These are phyloP conservation scores for Colletotrichum zoysiae DNA, from an alignment of 2,329 filamentous ascomycete species.

Conservation along the genomic window DNA sequence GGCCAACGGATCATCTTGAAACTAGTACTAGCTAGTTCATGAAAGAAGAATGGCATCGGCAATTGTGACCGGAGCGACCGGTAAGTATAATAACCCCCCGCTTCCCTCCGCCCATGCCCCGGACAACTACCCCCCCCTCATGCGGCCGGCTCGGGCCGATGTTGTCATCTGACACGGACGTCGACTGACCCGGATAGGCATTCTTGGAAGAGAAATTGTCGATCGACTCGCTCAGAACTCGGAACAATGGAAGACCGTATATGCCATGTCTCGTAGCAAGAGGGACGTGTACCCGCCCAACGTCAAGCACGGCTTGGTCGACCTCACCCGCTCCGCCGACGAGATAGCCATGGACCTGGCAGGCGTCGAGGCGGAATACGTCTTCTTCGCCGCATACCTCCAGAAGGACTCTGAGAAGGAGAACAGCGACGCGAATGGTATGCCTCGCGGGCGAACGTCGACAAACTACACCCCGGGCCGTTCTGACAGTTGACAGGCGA, in stretches of 20 bases:
- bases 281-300: conserved; percentile 44
- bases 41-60: conserved; percentile 34
- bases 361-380: conserved; percentile 44
- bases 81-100: not conserved
- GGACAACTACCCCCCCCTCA: not conserved
- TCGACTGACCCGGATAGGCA: conserved; percentile 33
- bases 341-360: conserved; percentile 46
- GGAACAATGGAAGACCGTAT: conserved; percentile 43
- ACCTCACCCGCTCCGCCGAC: conserved; percentile 44
- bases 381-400: conserved; percentile 47
- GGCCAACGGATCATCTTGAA: too few species aligned
- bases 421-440: conserved; percentile 48
- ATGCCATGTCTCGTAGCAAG: conserved; percentile 47
- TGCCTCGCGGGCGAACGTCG: too few species aligned
- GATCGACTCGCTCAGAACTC: conserved; percentile 40
- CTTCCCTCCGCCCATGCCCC: not conserved
- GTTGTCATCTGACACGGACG: not conserved
- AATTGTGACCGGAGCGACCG: conserved; percentile 40
- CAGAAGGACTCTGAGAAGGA: conserved; percentile 45
- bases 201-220: conserved; percentile 47
- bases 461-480: too few species aligned
- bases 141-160: not conserved
- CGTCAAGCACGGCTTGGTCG: conserved; percentile 44
- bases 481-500: conserved; percentile 43
- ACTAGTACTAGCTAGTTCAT: not conserved